Conservation (phyloP, 345 rosid genomes). For the Linum lewisii region DNA sequence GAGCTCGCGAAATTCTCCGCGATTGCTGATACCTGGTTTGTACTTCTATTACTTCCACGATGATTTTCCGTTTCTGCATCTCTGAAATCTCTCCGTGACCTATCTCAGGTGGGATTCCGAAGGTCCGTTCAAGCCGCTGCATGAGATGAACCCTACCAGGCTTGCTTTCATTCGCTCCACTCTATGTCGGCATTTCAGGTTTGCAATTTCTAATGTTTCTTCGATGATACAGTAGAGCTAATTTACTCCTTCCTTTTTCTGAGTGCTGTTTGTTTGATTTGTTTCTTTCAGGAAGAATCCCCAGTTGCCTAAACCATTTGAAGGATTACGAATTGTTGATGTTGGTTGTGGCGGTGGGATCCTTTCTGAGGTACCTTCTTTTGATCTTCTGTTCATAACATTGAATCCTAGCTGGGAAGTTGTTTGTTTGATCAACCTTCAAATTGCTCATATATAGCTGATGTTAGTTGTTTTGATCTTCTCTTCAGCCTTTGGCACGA, state of each 20-base stretch:
- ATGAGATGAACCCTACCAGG: conserved; percentile 73
- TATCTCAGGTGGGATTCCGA: conserved; percentile 80
- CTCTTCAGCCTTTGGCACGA: conserved; percentile 83
- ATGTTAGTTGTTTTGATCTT: conserved; percentile 12
- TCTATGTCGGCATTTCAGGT: conserved; percentile 83
- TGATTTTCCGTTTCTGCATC: no score
- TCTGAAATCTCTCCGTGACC: not conserved
- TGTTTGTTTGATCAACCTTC: not conserved
- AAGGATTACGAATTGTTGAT: conserved; percentile 67
- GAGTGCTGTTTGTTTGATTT: not conserved
- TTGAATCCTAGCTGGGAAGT: no score
- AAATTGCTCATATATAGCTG: not conserved
- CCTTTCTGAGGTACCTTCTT: conserved; percentile 65
- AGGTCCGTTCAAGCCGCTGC: conserved; percentile 88
- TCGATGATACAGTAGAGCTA: no score
- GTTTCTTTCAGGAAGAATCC: conserved; percentile 66
- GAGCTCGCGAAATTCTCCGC: conserved; percentile 81
- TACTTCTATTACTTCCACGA: not conserved
- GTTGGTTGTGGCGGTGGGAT: conserved; percentile 97
- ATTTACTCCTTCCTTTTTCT: not conserved
- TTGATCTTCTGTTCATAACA: no score
- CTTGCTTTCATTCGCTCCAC: conserved; percentile 89
- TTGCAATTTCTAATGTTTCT: not conserved
- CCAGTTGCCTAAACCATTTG: conserved; percentile 55
- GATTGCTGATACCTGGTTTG: conserved; percentile 72